A percentile compares a stretch with the other conserved stretches of the same genome.
These are phyloP conservation scores for Rutstroemia sp. DNA, from an alignment of 2,329 filamentous ascomycete species.

Conservation along the genomic window DNA sequence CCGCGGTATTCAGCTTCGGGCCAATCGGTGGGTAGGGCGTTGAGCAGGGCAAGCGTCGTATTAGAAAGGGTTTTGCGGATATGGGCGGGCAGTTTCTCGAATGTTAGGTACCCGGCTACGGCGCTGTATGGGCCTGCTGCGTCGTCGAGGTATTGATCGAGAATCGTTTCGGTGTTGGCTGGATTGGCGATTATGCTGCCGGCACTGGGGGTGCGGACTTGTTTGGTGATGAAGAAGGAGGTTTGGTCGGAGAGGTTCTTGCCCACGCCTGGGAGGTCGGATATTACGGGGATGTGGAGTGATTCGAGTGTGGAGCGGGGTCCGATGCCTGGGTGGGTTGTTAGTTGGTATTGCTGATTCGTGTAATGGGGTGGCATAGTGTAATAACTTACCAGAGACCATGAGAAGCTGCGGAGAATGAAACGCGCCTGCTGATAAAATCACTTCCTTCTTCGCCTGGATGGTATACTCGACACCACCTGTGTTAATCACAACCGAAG, in stretches of 20 bases:
- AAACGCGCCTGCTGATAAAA: slow-evolving; percentile 4
- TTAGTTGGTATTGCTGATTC: not conserved
- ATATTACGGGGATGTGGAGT: slow-evolving; percentile 35
- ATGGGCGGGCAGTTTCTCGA: slow-evolving; percentile 13
- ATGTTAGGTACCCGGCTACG: not conserved
- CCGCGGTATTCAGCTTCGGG: slow-evolving; percentile 13
- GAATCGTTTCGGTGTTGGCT: not conserved
- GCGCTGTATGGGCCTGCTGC: slow-evolving; percentile 2
- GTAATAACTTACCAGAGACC: not conserved
- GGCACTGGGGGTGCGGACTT: slow-evolving; percentile 5
- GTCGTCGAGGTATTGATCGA: not conserved
- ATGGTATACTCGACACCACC: slow-evolving; percentile 10
- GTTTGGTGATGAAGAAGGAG: slow-evolving; percentile 9
- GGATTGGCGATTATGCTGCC: not conserved
- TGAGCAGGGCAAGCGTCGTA: slow-evolving; percentile 1
- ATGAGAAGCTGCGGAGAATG: not conserved
- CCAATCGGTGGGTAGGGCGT: slow-evolving; percentile 7
- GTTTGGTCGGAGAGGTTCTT: slow-evolving; percentile 33
- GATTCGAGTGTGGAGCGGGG: not conserved
- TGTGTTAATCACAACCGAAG: not conserved
- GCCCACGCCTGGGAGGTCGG: slow-evolving; percentile 42
- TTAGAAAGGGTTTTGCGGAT: not conserved
- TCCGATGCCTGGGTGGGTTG: not conserved
- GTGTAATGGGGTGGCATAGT: not conserved
- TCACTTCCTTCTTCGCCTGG: slow-evolving; percentile 15